Base-by-base conservation (phyloP, 169 alveolate species). In the Toxoplasma gondii region DNA sequence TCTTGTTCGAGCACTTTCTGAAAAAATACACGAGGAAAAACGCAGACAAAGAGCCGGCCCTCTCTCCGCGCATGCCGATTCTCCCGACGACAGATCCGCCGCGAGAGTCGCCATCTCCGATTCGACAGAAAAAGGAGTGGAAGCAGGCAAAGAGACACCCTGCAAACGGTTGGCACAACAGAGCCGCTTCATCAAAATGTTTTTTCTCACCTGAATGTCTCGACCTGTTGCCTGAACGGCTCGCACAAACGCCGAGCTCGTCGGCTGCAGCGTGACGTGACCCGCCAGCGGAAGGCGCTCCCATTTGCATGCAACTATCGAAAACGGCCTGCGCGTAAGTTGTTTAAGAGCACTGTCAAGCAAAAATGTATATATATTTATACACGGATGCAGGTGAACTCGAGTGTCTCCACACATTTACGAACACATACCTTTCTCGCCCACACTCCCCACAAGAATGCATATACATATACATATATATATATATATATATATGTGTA, bases 181-280 rank as follows among this genome's bases (percentile, higher is more conserved):
- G n/a, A n/a, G n/a, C n/a, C n/a, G n/a, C n/a, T n/a, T n/a, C n/a
- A n/a, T n/a, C n/a, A n/a, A n/a, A n/a, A n/a, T n/a, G n/a, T n/a
- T n/a, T 4, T 49, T 12, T 49, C 58, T 49, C 12, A 49, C 91
- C 78, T 84, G 91, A 1, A 49, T 34, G 44, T 84, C 45, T 24
- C 45, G 70, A 16, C 45, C 49, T 5, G 80, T 45, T 1, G n/a
- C 44, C 27, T n/a, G 31, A 5, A 49, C 80, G 41, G 38, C 41
- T 0, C 34, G 44, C 4, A n/a, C 24, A 27, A 84, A 84, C n/a
- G 43, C 69, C 1, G 69, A 2, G 44, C 36, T 34, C 43, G 31
- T 34, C 22, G 91, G 91, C 91, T 84, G 91, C 38, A 84, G 49
- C 38, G 91, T 49, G 78, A 84, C 91, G 19, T 43, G 70, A 39